Percentiles rank a stretch among this genome's conserved stretches.
Conservation (phyloP, 228 moss, liverwort and hornwort species). For the Sphagnum fallax region DNA sequence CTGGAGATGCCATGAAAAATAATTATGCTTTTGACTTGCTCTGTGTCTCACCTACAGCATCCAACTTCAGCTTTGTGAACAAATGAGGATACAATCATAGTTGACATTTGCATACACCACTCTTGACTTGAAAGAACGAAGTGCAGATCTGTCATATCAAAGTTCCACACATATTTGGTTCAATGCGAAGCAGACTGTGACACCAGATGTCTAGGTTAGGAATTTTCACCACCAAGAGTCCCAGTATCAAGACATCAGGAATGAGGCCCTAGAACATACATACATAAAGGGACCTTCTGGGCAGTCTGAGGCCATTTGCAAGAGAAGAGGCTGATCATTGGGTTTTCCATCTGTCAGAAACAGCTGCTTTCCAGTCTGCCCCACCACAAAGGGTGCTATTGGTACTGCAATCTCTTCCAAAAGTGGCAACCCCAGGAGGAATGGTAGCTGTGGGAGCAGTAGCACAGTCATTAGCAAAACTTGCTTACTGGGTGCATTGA, state of each 20-base stretch:
- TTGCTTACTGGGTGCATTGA: neutral
- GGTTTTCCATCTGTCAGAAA: conserved; percentile 84
- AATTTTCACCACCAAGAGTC: too few species aligned
- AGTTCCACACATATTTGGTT: neutral
- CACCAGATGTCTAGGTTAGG: too few species aligned
- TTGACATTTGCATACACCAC: conserved; percentile 43
- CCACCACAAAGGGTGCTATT: conserved; percentile 60
- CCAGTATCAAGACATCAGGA: too few species aligned
- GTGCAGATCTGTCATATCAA: conserved; percentile 31
- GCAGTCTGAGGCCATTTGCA: conserved; percentile 90
- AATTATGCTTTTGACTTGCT: neutral
- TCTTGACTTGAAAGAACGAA: conserved; percentile 33
- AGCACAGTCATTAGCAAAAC: neutral
- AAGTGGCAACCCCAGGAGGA: conserved; percentile 80
- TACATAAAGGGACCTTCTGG: conserved; percentile 82
- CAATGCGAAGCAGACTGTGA: too few species aligned
- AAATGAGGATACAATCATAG: conserved; percentile 46
- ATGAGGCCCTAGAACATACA: conserved; percentile 3
- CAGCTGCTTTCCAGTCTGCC: conserved; percentile 80
- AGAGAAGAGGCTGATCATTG: conserved; percentile 71
- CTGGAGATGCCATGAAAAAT: too few species aligned
- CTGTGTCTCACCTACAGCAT: neutral
- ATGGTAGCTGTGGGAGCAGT: conserved; percentile 56
- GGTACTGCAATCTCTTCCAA: conserved; percentile 75
- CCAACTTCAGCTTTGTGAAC: neutral